Evolutionary conservation across 225 moss, liverwort and hornwort species (phyloP).

Genomic region (Sphagnum contortum): DNA sequence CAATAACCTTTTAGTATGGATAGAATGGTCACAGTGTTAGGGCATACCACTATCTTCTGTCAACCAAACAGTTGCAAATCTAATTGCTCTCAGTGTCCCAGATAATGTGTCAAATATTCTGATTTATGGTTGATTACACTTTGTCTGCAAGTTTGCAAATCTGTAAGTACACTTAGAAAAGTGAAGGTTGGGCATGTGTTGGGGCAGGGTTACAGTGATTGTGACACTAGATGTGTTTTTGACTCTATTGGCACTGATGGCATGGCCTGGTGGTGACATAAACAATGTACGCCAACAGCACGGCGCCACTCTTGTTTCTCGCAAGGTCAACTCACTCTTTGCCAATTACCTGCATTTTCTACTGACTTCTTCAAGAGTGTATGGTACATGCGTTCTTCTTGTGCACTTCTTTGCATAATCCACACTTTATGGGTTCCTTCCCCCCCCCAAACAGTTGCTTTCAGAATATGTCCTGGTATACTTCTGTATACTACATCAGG

Average conservation of each 20-base stretch:
- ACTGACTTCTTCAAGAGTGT: not conserved
- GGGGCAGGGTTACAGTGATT: constrained; percentile 64
- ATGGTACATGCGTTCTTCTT: not conserved
- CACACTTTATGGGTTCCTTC: not conserved
- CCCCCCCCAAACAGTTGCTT: not conserved
- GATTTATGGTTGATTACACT: too few relatives aligned
- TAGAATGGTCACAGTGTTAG: too few relatives aligned
- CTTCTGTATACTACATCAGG: not conserved
- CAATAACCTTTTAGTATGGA: too few relatives aligned
- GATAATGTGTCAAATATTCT: too few relatives aligned
- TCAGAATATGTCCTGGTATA: not conserved
- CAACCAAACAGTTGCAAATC: too few relatives aligned
- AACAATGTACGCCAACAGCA: constrained; percentile 69
- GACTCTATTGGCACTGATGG: constrained; percentile 90
- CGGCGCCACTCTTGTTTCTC: constrained; percentile 58
- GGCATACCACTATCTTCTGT: too few relatives aligned
- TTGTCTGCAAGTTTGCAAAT: too few relatives aligned
- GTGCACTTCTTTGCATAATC: not conserved
- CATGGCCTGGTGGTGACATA: constrained; percentile 96
- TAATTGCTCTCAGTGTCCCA: too few relatives aligned
- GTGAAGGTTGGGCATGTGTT: too few relatives aligned
- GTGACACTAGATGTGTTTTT: constrained; percentile 72
- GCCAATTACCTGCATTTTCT: not conserved
- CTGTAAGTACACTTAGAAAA: too few relatives aligned
- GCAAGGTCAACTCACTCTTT: constrained; percentile 46